Evolutionary conservation across 306 rosid genomes (phyloP).

Genomic region (Cucurbita argyrosperma): DNA sequence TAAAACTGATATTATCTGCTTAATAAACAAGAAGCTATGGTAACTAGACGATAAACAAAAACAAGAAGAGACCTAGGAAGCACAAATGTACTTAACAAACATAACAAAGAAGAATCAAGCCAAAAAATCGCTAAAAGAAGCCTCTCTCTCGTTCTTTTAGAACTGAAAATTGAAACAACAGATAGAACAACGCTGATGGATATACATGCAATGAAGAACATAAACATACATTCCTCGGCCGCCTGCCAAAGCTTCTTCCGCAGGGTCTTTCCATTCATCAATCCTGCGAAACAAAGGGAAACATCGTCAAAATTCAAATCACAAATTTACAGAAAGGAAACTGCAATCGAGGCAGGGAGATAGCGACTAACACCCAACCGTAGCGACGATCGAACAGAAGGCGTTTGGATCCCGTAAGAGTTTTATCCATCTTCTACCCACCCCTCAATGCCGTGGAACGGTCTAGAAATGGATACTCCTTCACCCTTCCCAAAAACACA

Average conservation of each 20-base stretch:
- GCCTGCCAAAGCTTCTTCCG: constrained; percentile 75
- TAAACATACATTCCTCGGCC: constrained; percentile 76
- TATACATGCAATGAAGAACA: not conserved
- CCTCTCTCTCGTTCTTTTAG: not conserved
- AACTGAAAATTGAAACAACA: not conserved
- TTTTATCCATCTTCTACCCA: not conserved
- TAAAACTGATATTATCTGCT: not conserved
- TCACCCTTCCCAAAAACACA: too few species aligned
- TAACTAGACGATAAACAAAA: not conserved
- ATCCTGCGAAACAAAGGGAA: constrained; percentile 30
- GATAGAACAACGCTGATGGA: too few species aligned
- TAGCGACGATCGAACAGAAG: constrained; percentile 87
- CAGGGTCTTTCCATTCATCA: constrained; percentile 84
- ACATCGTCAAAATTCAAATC: not conserved
- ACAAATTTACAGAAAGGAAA: not conserved
- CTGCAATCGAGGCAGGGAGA: constrained; percentile 9
- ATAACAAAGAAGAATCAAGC: not conserved
- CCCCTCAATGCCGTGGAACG: too few species aligned
- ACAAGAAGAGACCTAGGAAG: not conserved
- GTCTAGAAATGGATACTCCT: too few species aligned
- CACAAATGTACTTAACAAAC: not conserved
- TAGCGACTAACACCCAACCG: constrained; percentile 75
- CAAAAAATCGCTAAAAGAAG: not conserved
- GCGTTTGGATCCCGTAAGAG: constrained; percentile 11
- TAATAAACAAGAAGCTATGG: not conserved